Evolutionary conservation across 495 filamentous ascomycete species (phyloP).

Genomic region (Lasiosphaeria miniovina): DNA sequence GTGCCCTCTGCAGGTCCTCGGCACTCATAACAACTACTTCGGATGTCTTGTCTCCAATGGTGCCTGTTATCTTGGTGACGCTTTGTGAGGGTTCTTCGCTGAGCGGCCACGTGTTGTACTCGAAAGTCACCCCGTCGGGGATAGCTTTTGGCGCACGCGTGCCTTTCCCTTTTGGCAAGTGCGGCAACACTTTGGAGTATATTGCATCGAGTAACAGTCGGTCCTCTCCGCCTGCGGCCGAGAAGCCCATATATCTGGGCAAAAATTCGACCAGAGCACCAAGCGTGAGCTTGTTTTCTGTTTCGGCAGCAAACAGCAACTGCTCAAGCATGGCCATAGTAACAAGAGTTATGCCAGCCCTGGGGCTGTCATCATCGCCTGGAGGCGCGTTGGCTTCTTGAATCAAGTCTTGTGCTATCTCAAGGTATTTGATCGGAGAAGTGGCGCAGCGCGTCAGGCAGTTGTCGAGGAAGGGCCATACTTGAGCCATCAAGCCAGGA

Average conservation of each 20-base stretch:
- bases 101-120: slow-evolving; percentile 17
- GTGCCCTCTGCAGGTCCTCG: slow-evolving; percentile 31
- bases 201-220: slow-evolving; percentile 37
- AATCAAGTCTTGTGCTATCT: slow-evolving; percentile 42
- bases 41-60: neutral
- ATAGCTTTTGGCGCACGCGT: neutral
- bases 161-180: slow-evolving; percentile 19
- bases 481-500: slow-evolving; percentile 6
- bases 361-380: neutral
- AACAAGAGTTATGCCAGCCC: slow-evolving; percentile 45
- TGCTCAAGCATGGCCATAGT: slow-evolving; percentile 69
- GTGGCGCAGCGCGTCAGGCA: slow-evolving; percentile 67
- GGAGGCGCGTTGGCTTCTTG: slow-evolving; percentile 19
- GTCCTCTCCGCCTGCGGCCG: slow-evolving; percentile 37
- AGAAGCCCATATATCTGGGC: slow-evolving; percentile 42
- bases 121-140: slow-evolving; percentile 7
- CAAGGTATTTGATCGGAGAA: slow-evolving; percentile 72
- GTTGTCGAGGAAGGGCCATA: slow-evolving; percentile 74
- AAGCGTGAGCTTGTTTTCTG: slow-evolving; percentile 36
- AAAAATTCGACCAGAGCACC: slow-evolving; percentile 55
- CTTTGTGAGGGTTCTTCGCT: neutral
- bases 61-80: neutral
- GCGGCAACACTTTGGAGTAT: slow-evolving; percentile 28
- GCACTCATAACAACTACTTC: slow-evolving; percentile 10
- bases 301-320: slow-evolving; percentile 64